Evolutionary conservation across 495 filamentous ascomycete species (phyloP).

Genomic region (Neurospora tetrasperma): DNA sequence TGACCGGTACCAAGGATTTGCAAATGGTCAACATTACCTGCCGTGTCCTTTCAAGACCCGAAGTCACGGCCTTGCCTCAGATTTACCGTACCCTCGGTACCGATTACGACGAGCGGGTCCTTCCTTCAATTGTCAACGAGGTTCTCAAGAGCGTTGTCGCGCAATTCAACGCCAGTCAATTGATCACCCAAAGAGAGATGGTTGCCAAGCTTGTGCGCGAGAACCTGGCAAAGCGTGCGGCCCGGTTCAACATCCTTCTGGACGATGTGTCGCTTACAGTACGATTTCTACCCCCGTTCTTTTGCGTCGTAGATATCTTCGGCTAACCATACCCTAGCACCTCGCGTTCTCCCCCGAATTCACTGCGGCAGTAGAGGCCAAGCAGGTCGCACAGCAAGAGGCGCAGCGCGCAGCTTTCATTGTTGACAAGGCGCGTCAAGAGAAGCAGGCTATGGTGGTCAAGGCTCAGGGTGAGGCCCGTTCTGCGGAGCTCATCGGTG

Average conservation of each 20-base stretch:
- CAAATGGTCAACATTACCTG: slow-evolving; percentile 99
- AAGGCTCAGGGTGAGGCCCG: slow-evolving; percentile 98
- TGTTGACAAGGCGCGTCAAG: slow-evolving; percentile 96
- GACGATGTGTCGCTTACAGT: slow-evolving; percentile 98
- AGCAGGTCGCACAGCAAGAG: slow-evolving; percentile 98
- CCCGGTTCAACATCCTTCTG: slow-evolving; percentile 91
- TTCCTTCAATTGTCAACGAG: slow-evolving; percentile 97
- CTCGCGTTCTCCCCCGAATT: slow-evolving; percentile 99
- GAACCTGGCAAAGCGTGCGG: slow-evolving; percentile 80
- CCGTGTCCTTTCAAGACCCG: slow-evolving; percentile 91
- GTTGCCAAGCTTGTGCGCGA: slow-evolving; percentile 86
- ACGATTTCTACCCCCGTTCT: slow-evolving; percentile 21
- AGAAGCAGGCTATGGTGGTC: slow-evolving; percentile 98
- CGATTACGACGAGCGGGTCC: slow-evolving; percentile 93
- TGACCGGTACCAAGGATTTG: slow-evolving; percentile 96
- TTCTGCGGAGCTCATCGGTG: slow-evolving; percentile 94
- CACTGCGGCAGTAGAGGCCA: slow-evolving; percentile 96
- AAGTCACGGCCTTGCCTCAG: slow-evolving; percentile 78
- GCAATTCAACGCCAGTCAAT: slow-evolving; percentile 96
- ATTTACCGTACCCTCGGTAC: slow-evolving; percentile 93
- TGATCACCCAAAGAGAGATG: slow-evolving; percentile 97
- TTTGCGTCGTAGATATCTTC: not conserved
- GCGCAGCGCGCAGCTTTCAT: slow-evolving; percentile 95
- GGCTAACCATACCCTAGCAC: slow-evolving; percentile 49
- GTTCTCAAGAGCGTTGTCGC: slow-evolving; percentile 97